A percentile compares a stretch with the other conserved stretches of the same genome.
Conservation (phyloP, 2,329 filamentous ascomycete species). For the Aspergillus pseudotamarii region DNA sequence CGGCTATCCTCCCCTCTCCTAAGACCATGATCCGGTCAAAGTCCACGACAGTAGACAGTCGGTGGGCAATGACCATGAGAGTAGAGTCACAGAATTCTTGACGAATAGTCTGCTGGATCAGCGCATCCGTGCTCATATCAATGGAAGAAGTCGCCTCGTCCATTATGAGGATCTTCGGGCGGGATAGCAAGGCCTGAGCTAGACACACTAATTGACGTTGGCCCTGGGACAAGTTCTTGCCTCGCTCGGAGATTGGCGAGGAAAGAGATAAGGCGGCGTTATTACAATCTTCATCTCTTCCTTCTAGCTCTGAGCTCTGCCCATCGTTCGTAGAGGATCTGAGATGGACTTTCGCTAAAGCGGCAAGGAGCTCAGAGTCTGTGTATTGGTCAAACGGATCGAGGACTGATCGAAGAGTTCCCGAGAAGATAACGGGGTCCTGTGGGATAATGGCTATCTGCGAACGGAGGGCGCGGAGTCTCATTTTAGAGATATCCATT, state of each 20-base stretch:
- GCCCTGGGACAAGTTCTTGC: conserved; percentile 73
- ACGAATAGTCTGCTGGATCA: conserved; percentile 72
- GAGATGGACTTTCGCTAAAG: conserved; percentile 66
- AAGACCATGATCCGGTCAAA: conserved; percentile 74
- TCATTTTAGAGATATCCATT: conserved; percentile 71
- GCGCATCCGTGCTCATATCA: conserved; percentile 72
- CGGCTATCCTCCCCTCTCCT: conserved; percentile 67
- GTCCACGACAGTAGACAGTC: conserved; percentile 73
- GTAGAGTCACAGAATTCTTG: conserved; percentile 69
- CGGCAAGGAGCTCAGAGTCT: conserved; percentile 70
- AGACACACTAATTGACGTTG: conserved; percentile 77
- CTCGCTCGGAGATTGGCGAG: conserved; percentile 69
- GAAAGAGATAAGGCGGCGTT: conserved; percentile 5
- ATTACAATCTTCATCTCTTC: not conserved
- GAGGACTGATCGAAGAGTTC: conserved; percentile 73
- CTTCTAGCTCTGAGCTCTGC: conserved; percentile 46
- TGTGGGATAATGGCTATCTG: conserved; percentile 78
- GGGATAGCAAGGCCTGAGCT: conserved; percentile 70
- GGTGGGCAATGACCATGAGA: conserved; percentile 72
- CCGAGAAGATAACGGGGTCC: conserved; percentile 78
- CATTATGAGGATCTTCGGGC: conserved; percentile 75
- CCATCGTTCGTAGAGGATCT: conserved; percentile 40
- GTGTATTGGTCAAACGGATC: conserved; percentile 72
- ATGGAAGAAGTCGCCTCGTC: conserved; percentile 79
- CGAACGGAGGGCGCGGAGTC: conserved; percentile 69